Evolutionary conservation across 805 yeast species (phyloP), one percentile per base, ranked within the genome.

Genomic region (Cyberlindnera nakhonratchasimensis): DNA sequence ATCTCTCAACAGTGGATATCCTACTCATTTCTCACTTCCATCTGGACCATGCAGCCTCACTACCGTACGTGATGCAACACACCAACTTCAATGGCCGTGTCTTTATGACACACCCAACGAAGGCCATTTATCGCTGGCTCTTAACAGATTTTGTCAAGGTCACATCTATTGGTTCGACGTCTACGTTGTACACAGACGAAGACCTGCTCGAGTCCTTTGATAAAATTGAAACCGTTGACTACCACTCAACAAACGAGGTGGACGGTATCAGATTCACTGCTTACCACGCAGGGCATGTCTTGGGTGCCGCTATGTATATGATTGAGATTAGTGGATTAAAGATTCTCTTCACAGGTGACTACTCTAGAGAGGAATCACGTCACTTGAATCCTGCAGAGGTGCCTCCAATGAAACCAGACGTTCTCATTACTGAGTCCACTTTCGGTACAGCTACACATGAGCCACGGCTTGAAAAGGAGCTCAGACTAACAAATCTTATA

Each of bases 31-130:
- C 96, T 53, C 99, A 93, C 64, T 93, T 93, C 72, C 99, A 93
- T 64, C 71, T 93, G 59, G 99, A 93, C 61, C 99, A 93, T 63
- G 98, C 98, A 1, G 99, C 98, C 0, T 88, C 97, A 0, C 71
- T 93, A 42, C 99, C 99, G 0, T 93, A 90, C 58, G 98, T 93
- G 34, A 89, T 93, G 97, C 96, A 89, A 56, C 95, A 89, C 57
- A 93, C 99, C 1, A 85, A 76, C 51, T 93, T 93, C 70, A 82
- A 80, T 57, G 99, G 99, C 3, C 76, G 96, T 37, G 99, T 93
- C 5, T 91, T 91, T 62, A 93, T 93, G 99, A 93, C 99, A 23
- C 97, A 93, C 64, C 98, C 99, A 6, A 93, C 99, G 0, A 93
- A 93, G 67, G 98, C 99, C 29, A 93, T 93, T 44, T 93, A 90